Conservation (phyloP, 1,284 basidiomycete species). For the Erythrobasidium hasegawianum region DNA sequence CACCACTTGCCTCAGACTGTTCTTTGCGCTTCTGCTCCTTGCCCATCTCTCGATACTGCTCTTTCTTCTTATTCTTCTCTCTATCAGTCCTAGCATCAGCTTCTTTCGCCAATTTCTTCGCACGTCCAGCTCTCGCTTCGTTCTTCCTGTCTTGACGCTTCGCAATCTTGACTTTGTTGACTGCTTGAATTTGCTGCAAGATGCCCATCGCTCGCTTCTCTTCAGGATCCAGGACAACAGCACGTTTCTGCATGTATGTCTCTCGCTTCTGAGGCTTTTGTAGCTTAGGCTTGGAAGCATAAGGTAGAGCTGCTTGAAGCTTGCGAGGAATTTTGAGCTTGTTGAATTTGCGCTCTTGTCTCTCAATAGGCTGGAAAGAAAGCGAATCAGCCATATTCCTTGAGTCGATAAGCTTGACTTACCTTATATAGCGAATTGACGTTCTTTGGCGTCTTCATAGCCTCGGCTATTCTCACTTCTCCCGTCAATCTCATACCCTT, state of each 20-base stretch:
- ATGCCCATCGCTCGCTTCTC: slow-evolving; percentile 90
- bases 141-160: slow-evolving; percentile 77
- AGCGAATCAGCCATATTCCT: background rate
- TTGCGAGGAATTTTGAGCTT: slow-evolving; percentile 82
- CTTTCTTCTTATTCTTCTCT: slow-evolving; percentile 69
- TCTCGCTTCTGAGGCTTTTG: slow-evolving; percentile 67
- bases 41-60: slow-evolving; percentile 45
- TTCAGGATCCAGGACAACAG: slow-evolving; percentile 90
- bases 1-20: slow-evolving; percentile 19
- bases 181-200: slow-evolving; percentile 87
- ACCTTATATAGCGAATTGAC: slow-evolving; percentile 85
- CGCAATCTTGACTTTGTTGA: slow-evolving; percentile 79
- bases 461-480: slow-evolving; percentile 78
- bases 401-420: background rate
- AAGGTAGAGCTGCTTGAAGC: slow-evolving; percentile 83
- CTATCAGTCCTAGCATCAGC: slow-evolving; percentile 38
- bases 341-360: slow-evolving; percentile 82
- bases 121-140: slow-evolving; percentile 53
- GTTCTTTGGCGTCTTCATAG: slow-evolving; percentile 73
- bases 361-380: slow-evolving; percentile 59
- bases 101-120: slow-evolving; percentile 36
- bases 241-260: slow-evolving; percentile 83
- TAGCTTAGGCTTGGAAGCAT: slow-evolving; percentile 83
- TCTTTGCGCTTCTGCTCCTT: slow-evolving; percentile 34
- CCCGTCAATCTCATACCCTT: slow-evolving; percentile 94